A percentile compares a stretch with the other conserved stretches of the same genome.
phyloP scores from a whole-genome alignment of 2,329 filamentous ascomycete species.

The Pyrenochaeta sp. region DNA sequence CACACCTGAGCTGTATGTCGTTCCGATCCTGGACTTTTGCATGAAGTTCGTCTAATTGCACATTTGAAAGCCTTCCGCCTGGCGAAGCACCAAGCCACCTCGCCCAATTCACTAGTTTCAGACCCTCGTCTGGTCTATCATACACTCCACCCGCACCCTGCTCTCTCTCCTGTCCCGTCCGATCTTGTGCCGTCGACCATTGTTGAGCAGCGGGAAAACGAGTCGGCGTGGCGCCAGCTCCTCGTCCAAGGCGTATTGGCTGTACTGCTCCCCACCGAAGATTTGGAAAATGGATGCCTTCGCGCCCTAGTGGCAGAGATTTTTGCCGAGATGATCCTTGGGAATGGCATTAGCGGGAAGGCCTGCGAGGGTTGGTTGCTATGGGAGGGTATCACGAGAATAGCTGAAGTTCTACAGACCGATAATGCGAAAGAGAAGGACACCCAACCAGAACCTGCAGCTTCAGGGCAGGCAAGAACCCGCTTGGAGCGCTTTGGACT shows the following conservation, averaged over 20 bases:
- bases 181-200: constrained; percentile 60
- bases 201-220: constrained; percentile 75
- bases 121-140: constrained; percentile 80
- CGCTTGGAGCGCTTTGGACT: constrained; percentile 67
- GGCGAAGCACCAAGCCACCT: constrained; percentile 65
- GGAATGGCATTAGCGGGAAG: constrained; percentile 80
- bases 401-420: constrained; percentile 60
- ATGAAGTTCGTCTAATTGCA: constrained; percentile 34
- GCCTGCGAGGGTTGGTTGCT: constrained; percentile 88
- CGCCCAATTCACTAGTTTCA: constrained; percentile 67
- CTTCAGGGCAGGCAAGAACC: constrained; percentile 42
- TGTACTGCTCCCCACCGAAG: constrained; percentile 88
- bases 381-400: constrained; percentile 82
- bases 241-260: constrained; percentile 84
- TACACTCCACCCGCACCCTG: constrained; percentile 80
- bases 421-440: constrained; percentile 41
- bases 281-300: constrained; percentile 86
- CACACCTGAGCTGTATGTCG: constrained; percentile 77
- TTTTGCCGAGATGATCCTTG: constrained; percentile 87
- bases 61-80: constrained; percentile 72
- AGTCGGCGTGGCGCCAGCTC: constrained; percentile 84
- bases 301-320: constrained; percentile 86
- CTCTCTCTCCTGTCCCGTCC: constrained; percentile 78
- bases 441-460: constrained; percentile 37
- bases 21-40: constrained; percentile 29